Percentiles rank a stretch among this genome's conserved stretches.
Evolutionary conservation across 2,329 filamentous ascomycete species (phyloP).

Genomic region (Plenodomus biglobosus): DNA sequence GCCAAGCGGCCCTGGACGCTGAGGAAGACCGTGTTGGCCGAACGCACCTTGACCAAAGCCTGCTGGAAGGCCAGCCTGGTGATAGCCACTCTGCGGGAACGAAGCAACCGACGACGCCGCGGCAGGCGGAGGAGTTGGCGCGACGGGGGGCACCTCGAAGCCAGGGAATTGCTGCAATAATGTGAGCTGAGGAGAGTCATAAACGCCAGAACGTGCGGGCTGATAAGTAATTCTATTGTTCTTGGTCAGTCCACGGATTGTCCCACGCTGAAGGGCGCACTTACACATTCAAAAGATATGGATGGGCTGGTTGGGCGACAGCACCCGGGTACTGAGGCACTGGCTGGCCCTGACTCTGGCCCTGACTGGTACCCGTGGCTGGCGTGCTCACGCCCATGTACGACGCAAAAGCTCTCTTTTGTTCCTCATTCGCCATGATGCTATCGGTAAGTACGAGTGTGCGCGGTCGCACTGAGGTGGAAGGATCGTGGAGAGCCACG

Average conservation of each 20-base stretch:
- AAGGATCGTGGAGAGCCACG: slow-evolving; percentile 11
- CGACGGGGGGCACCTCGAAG: slow-evolving; percentile 24
- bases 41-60: slow-evolving; percentile 12
- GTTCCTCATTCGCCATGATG: slow-evolving; percentile 35
- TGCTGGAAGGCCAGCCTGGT: slow-evolving; percentile 14
- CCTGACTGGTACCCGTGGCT: slow-evolving; percentile 6
- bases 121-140: slow-evolving; percentile 32
- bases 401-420: slow-evolving; percentile 32
- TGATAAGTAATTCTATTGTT: slow-evolving; percentile 11
- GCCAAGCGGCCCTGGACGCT: slow-evolving; percentile 22
- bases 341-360: slow-evolving; percentile 16
- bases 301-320: slow-evolving; percentile 17
- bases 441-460: slow-evolving; percentile 17
- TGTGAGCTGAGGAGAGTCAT: slow-evolving; percentile 7
- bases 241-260: slow-evolving; percentile 8
- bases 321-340: slow-evolving; percentile 21
- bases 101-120: slow-evolving; percentile 23
- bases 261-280: slow-evolving; percentile 5
- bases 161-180: slow-evolving; percentile 23
- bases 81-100: slow-evolving; percentile 5
- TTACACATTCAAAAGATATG: slow-evolving; percentile 34
- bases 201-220: neutral
- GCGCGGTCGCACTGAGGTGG: slow-evolving; percentile 5
- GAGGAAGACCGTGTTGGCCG: slow-evolving; percentile 13
- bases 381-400: slow-evolving; percentile 26